Conservation (phyloP, 2,329 filamentous ascomycete genomes). For the Domatiomyces globalis region DNA sequence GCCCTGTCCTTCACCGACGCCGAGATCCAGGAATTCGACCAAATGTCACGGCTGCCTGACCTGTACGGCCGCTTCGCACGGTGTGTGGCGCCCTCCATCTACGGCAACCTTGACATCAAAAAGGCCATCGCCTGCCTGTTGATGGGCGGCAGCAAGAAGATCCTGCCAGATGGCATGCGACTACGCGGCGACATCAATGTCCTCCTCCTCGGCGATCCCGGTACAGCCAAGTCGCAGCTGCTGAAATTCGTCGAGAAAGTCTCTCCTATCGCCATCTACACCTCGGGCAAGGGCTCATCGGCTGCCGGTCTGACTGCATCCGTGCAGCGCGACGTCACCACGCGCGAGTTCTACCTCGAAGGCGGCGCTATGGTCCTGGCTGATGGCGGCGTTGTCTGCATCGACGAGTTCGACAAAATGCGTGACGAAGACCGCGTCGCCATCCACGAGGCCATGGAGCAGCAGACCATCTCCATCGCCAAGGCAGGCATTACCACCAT, state of each 20-base stretch:
- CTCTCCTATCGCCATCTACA: conserved; percentile 94
- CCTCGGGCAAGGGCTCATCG: conserved; percentile 93
- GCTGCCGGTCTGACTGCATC: conserved; percentile 95
- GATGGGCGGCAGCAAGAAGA: conserved; percentile 93
- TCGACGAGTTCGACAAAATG: conserved; percentile 99
- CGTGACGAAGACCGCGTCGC: conserved; percentile 92
- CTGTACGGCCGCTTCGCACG: conserved; percentile 82
- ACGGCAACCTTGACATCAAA: conserved; percentile 91
- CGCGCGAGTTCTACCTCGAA: conserved; percentile 93
- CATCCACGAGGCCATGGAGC: conserved; percentile 99
- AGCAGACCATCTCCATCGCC: conserved; percentile 97
- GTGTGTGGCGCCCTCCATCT: conserved; percentile 94
- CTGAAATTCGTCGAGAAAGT: conserved; percentile 96
- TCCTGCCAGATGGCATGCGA: conserved; percentile 93
- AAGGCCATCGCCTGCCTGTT: conserved; percentile 90
- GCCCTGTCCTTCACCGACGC: conserved; percentile 77
- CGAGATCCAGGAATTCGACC: conserved; percentile 89
- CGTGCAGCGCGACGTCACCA: conserved; percentile 81
- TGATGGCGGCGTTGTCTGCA: conserved; percentile 92
- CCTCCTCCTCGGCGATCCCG: conserved; percentile 85
- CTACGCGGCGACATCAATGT: conserved; percentile 97
- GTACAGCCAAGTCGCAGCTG: conserved; percentile 94
- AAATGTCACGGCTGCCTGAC: conserved; percentile 79
- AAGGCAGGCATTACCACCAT: conserved; percentile 96
- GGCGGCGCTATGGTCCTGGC: conserved; percentile 97